phyloP scores from a whole-genome alignment of 2,329 filamentous ascomycete species.

The Fusarium burgessii region DNA sequence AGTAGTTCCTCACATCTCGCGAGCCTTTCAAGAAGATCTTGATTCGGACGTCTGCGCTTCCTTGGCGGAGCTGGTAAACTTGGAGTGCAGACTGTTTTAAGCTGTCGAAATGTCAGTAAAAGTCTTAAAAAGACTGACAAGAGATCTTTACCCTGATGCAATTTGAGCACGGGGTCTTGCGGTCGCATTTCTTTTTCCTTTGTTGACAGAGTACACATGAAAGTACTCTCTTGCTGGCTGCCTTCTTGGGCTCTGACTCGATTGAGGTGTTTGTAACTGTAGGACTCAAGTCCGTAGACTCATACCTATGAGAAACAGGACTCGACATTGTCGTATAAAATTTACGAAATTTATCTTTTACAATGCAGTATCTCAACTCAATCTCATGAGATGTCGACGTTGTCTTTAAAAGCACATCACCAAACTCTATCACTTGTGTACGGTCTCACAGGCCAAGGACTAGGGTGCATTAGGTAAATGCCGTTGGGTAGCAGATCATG shows the following conservation, averaged over 20 bases:
- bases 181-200: slow-evolving; percentile 52
- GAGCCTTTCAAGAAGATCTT: slow-evolving; percentile 43
- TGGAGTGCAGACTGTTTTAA: slow-evolving; percentile 44
- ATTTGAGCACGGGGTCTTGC: slow-evolving; percentile 48
- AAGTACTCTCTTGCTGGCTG: slow-evolving; percentile 28
- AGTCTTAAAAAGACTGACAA: fast-evolving
- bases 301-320: slow-evolving; percentile 10
- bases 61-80: slow-evolving; percentile 48
- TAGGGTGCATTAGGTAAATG: neutral
- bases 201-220: slow-evolving; percentile 50
- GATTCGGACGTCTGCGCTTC: slow-evolving; percentile 47
- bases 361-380: neutral
- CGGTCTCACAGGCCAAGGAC: neutral
- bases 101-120: slow-evolving; percentile 21
- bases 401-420: slow-evolving; percentile 23
- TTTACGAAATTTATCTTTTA: neutral
- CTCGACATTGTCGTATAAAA: slow-evolving; percentile 23
- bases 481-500: slow-evolving; percentile 25
- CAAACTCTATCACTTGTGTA: neutral
- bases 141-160: slow-evolving; percentile 42
- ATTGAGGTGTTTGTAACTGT: slow-evolving; percentile 18
- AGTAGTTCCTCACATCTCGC: slow-evolving; percentile 34
- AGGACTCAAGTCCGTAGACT: slow-evolving; percentile 8
- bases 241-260: slow-evolving; percentile 30
- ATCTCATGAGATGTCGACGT: neutral